Evolutionary conservation across 164 flowering plant species (phyloP).

Genomic region (Santalum album): DNA sequence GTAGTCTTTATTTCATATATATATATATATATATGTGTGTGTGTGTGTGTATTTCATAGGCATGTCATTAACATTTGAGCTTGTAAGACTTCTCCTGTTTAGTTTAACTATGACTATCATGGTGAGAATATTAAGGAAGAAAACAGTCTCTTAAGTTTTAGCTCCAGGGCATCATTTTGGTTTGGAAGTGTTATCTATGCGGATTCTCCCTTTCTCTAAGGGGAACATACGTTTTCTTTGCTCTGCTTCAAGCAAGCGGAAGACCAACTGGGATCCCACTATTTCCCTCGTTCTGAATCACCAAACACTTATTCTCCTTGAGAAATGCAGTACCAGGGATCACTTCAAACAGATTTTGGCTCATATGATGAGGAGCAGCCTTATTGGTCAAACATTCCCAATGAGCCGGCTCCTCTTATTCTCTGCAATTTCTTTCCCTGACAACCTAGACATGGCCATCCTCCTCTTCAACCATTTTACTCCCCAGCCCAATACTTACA

Average conservation of each 20-base stretch:
- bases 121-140: too few relatives aligned
- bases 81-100: too few relatives aligned
- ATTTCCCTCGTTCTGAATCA: constrained; percentile 38
- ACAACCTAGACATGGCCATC: constrained; percentile 39
- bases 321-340: constrained; percentile 34
- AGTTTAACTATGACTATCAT: too few relatives aligned
- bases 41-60: too few relatives aligned
- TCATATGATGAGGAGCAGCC: constrained; percentile 37
- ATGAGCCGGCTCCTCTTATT: constrained; percentile 52
- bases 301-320: constrained; percentile 49
- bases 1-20: too few relatives aligned
- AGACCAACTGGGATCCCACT: constrained; percentile 41
- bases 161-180: too few relatives aligned
- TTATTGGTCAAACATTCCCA: constrained; percentile 35
- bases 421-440: constrained; percentile 40
- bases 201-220: constrained; percentile 14
- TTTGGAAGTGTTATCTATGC: constrained; percentile 14
- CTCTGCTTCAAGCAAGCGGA: constrained; percentile 11
- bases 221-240: constrained; percentile 11
- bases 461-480: constrained; percentile 35
- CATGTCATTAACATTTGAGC: too few relatives aligned
- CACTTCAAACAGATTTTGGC: constrained; percentile 49
- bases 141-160: too few relatives aligned
- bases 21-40: too few relatives aligned
- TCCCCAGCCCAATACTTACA: constrained; percentile 42